These are phyloP conservation scores for Ilex aquifolium DNA, from an alignment of 257 asterid genomes.

Conservation along the genomic window DNA sequence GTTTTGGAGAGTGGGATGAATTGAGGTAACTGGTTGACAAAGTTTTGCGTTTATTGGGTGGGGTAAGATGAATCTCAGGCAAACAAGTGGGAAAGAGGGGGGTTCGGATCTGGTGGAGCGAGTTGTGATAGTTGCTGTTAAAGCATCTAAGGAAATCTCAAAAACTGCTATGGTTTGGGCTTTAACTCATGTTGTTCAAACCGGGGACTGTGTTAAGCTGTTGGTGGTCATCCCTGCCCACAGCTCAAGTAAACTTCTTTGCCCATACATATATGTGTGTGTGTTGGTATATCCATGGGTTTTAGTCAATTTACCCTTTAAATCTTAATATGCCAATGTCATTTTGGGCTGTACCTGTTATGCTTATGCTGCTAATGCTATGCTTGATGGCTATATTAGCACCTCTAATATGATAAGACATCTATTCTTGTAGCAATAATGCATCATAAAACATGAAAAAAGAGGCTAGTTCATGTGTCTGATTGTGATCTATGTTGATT, in stretches of 20 bases:
- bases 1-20: slow-evolving; percentile 7
- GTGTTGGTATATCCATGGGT: no score
- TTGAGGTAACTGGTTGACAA: slow-evolving; percentile 9
- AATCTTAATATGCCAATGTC: neutral
- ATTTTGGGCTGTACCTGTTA: neutral
- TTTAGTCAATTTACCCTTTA: neutral
- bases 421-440: neutral
- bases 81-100: slow-evolving; percentile 31
- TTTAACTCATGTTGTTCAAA: slow-evolving; percentile 61
- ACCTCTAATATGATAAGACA: neutral
- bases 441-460: neutral
- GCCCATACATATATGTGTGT: neutral
- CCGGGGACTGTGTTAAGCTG: slow-evolving; percentile 66
- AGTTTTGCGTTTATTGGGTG: neutral
- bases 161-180: slow-evolving; percentile 76
- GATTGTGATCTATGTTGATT: no score
- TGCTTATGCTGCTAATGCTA: neutral
- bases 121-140: slow-evolving; percentile 65
- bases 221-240: slow-evolving; percentile 56
- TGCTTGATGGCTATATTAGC: neutral
- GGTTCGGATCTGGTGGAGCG: slow-evolving; percentile 29
- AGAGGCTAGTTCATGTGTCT: no score
- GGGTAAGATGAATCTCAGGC: slow-evolving; percentile 47
- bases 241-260: slow-evolving; percentile 40
- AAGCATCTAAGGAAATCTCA: slow-evolving; percentile 57